Conservation (phyloP, 352 stramenopile species). For the Globisporangium emineosum region DNA sequence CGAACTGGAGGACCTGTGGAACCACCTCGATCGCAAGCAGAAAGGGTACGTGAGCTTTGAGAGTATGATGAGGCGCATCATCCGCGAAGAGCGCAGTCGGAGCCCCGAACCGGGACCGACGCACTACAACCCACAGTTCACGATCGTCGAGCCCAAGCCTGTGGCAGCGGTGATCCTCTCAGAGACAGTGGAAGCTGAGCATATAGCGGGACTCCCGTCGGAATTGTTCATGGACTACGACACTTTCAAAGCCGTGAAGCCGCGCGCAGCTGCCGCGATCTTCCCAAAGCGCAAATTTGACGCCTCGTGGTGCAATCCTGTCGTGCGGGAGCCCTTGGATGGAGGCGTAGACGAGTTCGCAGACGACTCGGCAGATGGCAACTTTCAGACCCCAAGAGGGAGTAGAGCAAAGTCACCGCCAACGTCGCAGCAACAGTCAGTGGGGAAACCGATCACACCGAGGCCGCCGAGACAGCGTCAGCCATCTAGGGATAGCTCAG, state of each 20-base stretch:
- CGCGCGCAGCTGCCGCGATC: conserved; percentile 32
- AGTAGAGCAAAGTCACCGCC: background rate
- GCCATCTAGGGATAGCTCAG: background rate
- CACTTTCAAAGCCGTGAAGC: conserved; percentile 53
- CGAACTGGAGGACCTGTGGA: conserved; percentile 63
- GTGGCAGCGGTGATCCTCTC: conserved; percentile 50
- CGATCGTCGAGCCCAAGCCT: conserved; percentile 34
- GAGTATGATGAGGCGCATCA: conserved; percentile 21
- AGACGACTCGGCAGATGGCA: background rate
- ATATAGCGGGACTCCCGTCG: conserved; percentile 35
- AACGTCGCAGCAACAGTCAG: background rate
- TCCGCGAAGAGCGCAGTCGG: conserved; percentile 25
- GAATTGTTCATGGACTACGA: conserved; percentile 76
- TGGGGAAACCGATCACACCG: background rate
- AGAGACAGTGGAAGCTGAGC: conserved; percentile 24
- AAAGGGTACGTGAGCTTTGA: conserved; percentile 19
- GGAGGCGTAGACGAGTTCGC: too few relatives aligned
- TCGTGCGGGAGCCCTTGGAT: conserved; percentile 24
- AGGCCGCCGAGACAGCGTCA: conserved; percentile 5
- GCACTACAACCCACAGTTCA: conserved; percentile 61
- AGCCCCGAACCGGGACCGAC: conserved; percentile 68
- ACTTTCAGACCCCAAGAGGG: background rate
- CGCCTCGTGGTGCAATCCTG: conserved; percentile 79
- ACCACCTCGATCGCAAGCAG: conserved; percentile 19
- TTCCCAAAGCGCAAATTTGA: conserved; percentile 61